phyloP scores from a whole-genome alignment of 1,284 basidiomycete species.

The Rhodotorula sp. region DNA sequence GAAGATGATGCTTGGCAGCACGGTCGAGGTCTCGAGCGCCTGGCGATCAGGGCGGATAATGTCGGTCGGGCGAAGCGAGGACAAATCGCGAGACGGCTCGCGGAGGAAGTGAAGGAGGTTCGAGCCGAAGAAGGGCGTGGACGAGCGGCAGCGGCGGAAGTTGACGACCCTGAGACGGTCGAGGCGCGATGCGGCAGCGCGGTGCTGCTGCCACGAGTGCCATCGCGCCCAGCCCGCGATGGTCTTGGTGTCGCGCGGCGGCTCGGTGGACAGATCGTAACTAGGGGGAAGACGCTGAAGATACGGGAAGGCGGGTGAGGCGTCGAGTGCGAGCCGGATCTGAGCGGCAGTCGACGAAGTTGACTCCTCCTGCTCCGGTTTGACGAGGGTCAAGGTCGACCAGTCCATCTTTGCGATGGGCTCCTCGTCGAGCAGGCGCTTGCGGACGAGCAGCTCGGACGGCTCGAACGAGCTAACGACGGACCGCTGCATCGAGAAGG shows the following conservation, averaged over 20 bases:
- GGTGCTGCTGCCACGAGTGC: conserved; percentile 61
- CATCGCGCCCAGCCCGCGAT: conserved; percentile 70
- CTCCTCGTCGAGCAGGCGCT: conserved; percentile 61
- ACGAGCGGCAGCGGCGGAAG: conserved; percentile 64
- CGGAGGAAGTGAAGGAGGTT: conserved; percentile 61
- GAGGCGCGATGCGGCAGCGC: conserved; percentile 64
- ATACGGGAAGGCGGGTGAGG: conserved; percentile 60
- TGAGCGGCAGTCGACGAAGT: conserved; percentile 60
- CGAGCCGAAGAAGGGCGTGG: conserved; percentile 64
- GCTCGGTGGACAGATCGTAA: conserved; percentile 42
- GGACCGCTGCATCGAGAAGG: conserved; percentile 80
- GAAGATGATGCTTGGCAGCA: conserved; percentile 60
- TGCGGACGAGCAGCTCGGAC: conserved; percentile 79
- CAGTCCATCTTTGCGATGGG: conserved; percentile 58
- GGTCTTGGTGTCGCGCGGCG: conserved; percentile 66
- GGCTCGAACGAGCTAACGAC: conserved; percentile 84
- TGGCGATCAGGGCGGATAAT: conserved; percentile 51
- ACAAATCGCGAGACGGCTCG: conserved; percentile 52
- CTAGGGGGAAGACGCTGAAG: conserved; percentile 24
- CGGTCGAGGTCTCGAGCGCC: conserved; percentile 52
- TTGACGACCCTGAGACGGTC: conserved; percentile 74
- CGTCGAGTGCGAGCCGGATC: conserved; percentile 64
- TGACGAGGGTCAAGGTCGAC: conserved; percentile 67
- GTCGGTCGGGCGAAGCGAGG: conserved; percentile 62
- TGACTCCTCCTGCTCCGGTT: conserved; percentile 53